Conservation (phyloP, 2,329 filamentous ascomycete genomes). For the Ploettnerulaceae sp. region DNA sequence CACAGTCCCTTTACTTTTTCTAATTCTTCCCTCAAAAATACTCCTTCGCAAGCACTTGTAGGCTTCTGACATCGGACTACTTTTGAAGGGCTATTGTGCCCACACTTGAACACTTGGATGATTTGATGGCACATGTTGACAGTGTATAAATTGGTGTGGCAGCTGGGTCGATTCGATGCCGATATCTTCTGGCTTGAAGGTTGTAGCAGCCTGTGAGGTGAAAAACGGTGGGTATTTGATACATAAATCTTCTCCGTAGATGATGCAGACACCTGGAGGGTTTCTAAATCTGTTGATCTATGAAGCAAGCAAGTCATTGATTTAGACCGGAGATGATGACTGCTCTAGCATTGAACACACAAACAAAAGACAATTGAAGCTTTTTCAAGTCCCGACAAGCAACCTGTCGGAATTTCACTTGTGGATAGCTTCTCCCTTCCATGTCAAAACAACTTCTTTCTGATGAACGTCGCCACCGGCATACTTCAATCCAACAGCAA, state of each 20-base stretch:
- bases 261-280: background rate
- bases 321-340: background rate
- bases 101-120: conserved; percentile 27
- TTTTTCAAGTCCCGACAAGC: conserved; percentile 6
- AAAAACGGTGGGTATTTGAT: background rate
- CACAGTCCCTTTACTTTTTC: conserved; percentile 22
- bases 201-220: background rate
- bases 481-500: conserved; percentile 48
- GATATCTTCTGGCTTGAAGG: background rate
- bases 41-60: conserved; percentile 19
- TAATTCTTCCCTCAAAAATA: conserved; percentile 29
- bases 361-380: conserved; percentile 1
- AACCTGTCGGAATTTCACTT: conserved; percentile 8
- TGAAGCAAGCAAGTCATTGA: conserved; percentile 7
- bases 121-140: conserved; percentile 30
- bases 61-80: conserved; percentile 21
- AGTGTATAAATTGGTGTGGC: background rate
- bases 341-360: background rate
- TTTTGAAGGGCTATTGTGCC: conserved; percentile 22
- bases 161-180: background rate
- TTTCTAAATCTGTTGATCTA: conserved; percentile 2
- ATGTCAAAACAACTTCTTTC: conserved; percentile 46
- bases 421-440: conserved; percentile 40
- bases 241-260: conserved; percentile 1
- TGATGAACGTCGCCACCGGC: conserved; percentile 29